Conservation (phyloP, 1,284 basidiomycete species). For the Leccinum ponderosum region DNA sequence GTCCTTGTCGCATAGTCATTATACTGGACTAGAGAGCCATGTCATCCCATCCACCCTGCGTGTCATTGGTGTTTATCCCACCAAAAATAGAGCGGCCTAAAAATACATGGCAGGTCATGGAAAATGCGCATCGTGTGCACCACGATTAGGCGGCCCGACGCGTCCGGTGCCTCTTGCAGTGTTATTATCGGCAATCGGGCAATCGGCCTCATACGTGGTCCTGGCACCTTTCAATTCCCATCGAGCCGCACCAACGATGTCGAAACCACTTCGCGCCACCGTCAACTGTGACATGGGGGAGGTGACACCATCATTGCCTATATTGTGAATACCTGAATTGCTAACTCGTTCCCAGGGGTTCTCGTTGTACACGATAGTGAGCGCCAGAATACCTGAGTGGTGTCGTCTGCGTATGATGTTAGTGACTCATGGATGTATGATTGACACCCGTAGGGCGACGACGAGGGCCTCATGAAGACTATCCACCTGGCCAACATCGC, state of each 20-base stretch:
- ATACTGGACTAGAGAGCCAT: not conserved
- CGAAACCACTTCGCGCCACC: constrained; percentile 41
- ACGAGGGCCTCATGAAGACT: constrained; percentile 59
- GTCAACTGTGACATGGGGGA: constrained; percentile 68
- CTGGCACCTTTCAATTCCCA: not conserved
- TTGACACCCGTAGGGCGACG: constrained; percentile 47
- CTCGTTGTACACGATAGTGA: constrained; percentile 51
- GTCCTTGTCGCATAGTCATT: constrained; percentile 1
- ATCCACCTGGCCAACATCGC: constrained; percentile 66
- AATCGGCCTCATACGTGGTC: not conserved
- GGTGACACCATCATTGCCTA: constrained; percentile 34
- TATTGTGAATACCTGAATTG: not conserved
- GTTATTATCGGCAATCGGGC: not conserved
- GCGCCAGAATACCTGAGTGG: not conserved
- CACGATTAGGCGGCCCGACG: constrained; percentile 4
- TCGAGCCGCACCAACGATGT: constrained; percentile 13
- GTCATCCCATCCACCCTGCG: not conserved
- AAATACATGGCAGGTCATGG: not conserved
- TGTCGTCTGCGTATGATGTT: not conserved
- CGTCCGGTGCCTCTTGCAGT: not conserved
- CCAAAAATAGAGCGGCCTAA: not conserved
- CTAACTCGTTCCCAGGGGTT: constrained; percentile 43
- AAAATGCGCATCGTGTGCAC: not conserved
- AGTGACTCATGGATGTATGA: not conserved
- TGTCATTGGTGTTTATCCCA: not conserved